Conservation (phyloP, 371 early-diverging fungal species). For the Circinella minor region DNA sequence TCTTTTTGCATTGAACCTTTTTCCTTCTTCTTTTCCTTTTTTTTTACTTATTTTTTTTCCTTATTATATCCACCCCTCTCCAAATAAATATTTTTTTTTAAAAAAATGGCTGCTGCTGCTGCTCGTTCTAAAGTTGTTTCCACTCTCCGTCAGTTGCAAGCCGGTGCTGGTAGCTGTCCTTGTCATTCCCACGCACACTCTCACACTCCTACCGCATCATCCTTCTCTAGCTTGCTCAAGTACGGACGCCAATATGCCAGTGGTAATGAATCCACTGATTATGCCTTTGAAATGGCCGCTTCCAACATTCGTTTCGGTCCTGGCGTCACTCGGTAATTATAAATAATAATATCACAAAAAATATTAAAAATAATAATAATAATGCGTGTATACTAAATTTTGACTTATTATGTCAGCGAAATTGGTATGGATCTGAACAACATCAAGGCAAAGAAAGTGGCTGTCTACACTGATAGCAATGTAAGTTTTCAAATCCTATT, state of each 20-base stretch:
- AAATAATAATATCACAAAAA: neutral
- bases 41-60: neutral
- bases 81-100: neutral
- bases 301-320: slow-evolving; percentile 88
- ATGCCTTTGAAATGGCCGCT: slow-evolving; percentile 91
- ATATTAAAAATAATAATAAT: neutral
- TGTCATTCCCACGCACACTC: slow-evolving; percentile 60
- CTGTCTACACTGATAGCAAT: slow-evolving; percentile 86
- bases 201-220: slow-evolving; percentile 31
- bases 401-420: slow-evolving; percentile 53
- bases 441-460: slow-evolving; percentile 80
- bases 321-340: slow-evolving; percentile 73
- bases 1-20: slow-evolving; percentile 1
- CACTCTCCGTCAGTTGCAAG: slow-evolving; percentile 48
- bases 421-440: slow-evolving; percentile 87
- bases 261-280: slow-evolving; percentile 62
- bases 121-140: slow-evolving; percentile 55
- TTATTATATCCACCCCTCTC: slow-evolving; percentile 2
- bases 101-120: slow-evolving; percentile 50
- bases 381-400: neutral
- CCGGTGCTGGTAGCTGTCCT: slow-evolving; percentile 53
- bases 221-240: slow-evolving; percentile 43
- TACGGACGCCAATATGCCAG: slow-evolving; percentile 56
- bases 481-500: slow-evolving; percentile 33
- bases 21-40: slow-evolving; percentile 11